Evolutionary conservation across 1,139 yeast genomes (phyloP).

Genomic region (Yamadazyma aaseri): DNA sequence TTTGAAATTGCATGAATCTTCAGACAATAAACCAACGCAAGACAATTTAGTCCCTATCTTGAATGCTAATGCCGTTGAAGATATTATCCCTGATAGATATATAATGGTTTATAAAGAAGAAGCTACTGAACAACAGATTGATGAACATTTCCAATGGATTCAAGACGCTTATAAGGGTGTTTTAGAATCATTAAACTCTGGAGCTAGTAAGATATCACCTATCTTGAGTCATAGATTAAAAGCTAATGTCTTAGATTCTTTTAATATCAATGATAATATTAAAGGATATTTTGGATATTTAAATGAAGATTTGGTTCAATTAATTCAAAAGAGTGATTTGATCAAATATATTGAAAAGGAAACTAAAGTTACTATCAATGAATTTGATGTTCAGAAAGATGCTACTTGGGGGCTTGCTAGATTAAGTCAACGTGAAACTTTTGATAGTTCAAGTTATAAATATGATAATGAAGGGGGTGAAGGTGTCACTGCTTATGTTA

Average conservation of each 20-base stretch:
- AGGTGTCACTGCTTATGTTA: conserved; percentile 89
- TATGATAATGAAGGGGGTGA: conserved; percentile 84
- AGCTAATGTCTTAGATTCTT: conserved; percentile 28
- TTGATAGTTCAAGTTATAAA: conserved; percentile 75
- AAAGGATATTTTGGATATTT: conserved; percentile 77
- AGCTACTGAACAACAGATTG: conserved; percentile 47
- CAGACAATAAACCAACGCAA: conserved; percentile 6
- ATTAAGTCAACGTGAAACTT: conserved; percentile 81
- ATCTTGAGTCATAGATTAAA: conserved; percentile 14
- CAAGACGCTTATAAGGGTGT: conserved; percentile 36
- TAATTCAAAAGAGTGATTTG: conserved; percentile 69
- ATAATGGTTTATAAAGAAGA: conserved; percentile 70
- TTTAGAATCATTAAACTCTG: conserved; percentile 29
- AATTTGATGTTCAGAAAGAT: conserved; percentile 59
- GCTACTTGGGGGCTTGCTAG: conserved; percentile 81
- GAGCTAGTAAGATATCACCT: conserved; percentile 8
- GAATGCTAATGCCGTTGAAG: conserved; percentile 39
- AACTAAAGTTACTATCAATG: conserved; percentile 67
- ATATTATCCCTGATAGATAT: conserved; percentile 70
- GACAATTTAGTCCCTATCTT: conserved; percentile 38
- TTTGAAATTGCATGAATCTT: conserved; percentile 8
- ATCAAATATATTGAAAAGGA: conserved; percentile 80
- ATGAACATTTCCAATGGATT: conserved; percentile 67
- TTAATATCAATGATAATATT: conserved; percentile 53
- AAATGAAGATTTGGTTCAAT: conserved; percentile 65